Evolutionary conservation across 1,284 basidiomycete species (phyloP), one percentile per base, ranked within the genome.

Genomic region (Sanghuangporus weigelae): DNA sequence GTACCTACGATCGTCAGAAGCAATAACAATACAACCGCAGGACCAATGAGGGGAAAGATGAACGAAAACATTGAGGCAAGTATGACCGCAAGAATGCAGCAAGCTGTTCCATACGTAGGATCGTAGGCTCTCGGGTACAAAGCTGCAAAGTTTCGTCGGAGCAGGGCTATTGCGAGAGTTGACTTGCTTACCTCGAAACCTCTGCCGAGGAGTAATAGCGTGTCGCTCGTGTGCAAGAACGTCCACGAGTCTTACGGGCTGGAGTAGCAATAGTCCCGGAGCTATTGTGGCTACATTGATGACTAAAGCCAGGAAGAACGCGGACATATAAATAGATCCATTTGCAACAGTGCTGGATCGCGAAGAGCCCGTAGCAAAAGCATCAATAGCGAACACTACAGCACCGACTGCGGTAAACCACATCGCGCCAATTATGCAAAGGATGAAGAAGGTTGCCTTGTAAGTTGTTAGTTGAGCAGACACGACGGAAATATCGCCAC

Each of bases 41-140:
- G 86, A 0, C 84, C 84, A 63, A 94, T 83, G 51, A 93, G 75
- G 1, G 92, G 92, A 72, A 92, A 92, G 54, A 93, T 84, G 59
- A 92, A 72, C 59, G 82, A 79, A 75, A 86, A 93, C 46, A 79
- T 84, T 49, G 85, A 87, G 58, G 88, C 85, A 74, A 92, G 87
- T 49, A 89, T 77, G 64, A 92, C 78, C 38, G 83, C 89, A 55
- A 91, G 76, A 50, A 90, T 77, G 69, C 84, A 86, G 50, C 86
- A 84, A 40, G 84, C 83, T 19, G 83, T 81, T 10, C 87, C 84
- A 69, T 83, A 86, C 1, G 85, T 79, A 12, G 88, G 85, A 66
- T 89, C 82, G 70, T 89, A 91, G 26, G 82, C 79, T 63, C 81
- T 78, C n/a, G 91, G 90, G 70, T 87, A 89, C 66, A 86, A 78